Evolutionary conservation across 2,329 filamentous ascomycete genomes (phyloP).

Genomic region (Fusarium acutatum): DNA sequence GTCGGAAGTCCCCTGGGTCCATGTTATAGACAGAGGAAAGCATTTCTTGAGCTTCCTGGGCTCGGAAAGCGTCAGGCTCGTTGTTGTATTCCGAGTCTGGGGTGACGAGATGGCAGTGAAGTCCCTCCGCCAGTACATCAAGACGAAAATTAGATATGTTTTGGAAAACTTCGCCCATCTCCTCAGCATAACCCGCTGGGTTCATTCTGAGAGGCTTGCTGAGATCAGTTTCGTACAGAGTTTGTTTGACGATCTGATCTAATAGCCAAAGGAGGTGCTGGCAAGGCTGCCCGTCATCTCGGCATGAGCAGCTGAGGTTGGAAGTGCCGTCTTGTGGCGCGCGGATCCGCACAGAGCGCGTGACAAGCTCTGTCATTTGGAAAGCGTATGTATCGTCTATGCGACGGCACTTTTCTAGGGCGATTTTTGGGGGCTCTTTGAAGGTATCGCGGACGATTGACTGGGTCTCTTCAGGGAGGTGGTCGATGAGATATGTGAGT

Average conservation of each 20-base stretch:
- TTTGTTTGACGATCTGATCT: slow-evolving; percentile 60
- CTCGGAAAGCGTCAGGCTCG: slow-evolving; percentile 48
- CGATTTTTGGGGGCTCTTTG: slow-evolving; percentile 57
- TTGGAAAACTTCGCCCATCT: slow-evolving; percentile 59
- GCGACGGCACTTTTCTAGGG: slow-evolving; percentile 59
- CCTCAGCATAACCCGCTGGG: slow-evolving; percentile 53
- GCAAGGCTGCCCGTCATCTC: slow-evolving; percentile 51
- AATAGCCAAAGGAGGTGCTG: slow-evolving; percentile 64
- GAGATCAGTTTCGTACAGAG: slow-evolving; percentile 51
- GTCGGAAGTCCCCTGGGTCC: slow-evolving; percentile 54
- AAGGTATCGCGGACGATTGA: slow-evolving; percentile 55
- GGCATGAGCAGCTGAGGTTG: slow-evolving; percentile 58
- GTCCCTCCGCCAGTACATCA: slow-evolving; percentile 59
- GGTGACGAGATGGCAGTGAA: slow-evolving; percentile 58
- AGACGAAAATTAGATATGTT: slow-evolving; percentile 61
- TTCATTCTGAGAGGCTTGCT: slow-evolving; percentile 54
- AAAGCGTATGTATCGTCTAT: slow-evolving; percentile 62
- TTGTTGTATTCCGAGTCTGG: slow-evolving; percentile 44
- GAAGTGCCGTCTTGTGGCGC: slow-evolving; percentile 51
- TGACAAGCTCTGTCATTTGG: slow-evolving; percentile 63
- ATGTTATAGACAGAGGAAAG: slow-evolving; percentile 55
- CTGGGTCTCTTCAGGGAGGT: slow-evolving; percentile 49
- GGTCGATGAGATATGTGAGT: slow-evolving; percentile 53
- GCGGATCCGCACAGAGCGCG: slow-evolving; percentile 61
- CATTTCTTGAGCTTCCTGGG: slow-evolving; percentile 61